Evolutionary conservation across 2,329 filamentous ascomycete species (phyloP), one percentile per base, ranked within the genome.

Genomic region (Diaporthe velutina): DNA sequence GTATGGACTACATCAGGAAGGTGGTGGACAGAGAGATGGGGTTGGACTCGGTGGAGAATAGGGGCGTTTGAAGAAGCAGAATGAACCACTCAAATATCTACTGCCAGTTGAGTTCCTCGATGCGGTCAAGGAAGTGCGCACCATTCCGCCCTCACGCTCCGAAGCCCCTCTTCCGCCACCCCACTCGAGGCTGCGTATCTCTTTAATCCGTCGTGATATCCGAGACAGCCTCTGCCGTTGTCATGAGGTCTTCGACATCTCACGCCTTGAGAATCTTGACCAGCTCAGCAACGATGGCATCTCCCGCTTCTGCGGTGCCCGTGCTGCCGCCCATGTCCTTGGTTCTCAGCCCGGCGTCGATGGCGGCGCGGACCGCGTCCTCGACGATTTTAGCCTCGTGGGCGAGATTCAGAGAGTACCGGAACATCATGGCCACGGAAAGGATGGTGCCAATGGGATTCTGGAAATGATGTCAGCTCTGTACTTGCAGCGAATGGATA

Each of bases 401-500:
- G 67, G 67, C 30, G 48, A 70, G 48, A 55, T 40, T 28, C 30
- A 70, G 67, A 55, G 67, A 70, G 48, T 70, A 70, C 67, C 67
- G 48, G 48, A 70, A 57, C 67, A 70, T 70, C 67, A 70, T 70
- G 28, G 48, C 67, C 48, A 55, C 48, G 30, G 48, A 70, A 57
- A 57, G 67, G 50, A 57, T 70, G 33, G 28, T 55, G 66, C 66
- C 66, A 70, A 55, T 55, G 45, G 66, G 45, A 54, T 70, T 55
- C 48, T 35, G 45, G 28, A 54, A 70, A 55, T 55, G 66, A 70
- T 70, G 64, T 74, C 64, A 71, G 72, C 72, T 71, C 64, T 73
- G 60, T 73, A 48, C 71, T 74, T 74, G 72, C 72, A 74, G 72
- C 50, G 64, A 70, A 74, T 74, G 38, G 64, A 71, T 70, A 74